Evolutionary conservation across 176 grass and related monocot species (phyloP), one percentile per base, ranked within the genome.

Genomic region (Dendrocalamus sinicus): DNA sequence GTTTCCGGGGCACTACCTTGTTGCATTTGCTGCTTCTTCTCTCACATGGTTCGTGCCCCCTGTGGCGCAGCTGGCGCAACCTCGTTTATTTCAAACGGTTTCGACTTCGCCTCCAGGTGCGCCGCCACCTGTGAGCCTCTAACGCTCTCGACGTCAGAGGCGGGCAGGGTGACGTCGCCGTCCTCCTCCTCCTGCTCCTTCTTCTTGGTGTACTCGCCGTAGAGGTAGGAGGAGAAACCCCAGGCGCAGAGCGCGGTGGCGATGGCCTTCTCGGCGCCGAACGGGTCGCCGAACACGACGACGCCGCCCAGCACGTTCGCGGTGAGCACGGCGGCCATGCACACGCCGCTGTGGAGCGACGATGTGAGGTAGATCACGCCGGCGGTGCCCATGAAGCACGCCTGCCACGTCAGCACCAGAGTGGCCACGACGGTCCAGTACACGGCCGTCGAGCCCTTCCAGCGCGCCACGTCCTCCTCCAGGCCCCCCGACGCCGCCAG

Each of bases 351-450:
- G 79, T 98, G 89, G 53, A 98, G 47, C 20, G 95, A 95, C 62
- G 95, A 98, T 5, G 83, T 92, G 14, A 98, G 79, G 79, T 92
- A 98, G 46, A 98, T 90, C 41, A 98, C 77, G 17, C 95, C 93
- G 0, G 93, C 93, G 12, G 93, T 98, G 76, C 93, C 93, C 96
- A 98, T 98, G 86, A 98, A 98, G 64, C 93, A 94, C 20, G 94
- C 79, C 88, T 98, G 96, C 96, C 96, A 98, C 35, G 89, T 91
- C 28, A 94, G 53, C 6, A 92, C 88, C n/a, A 84, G 84, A 6
- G 87, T 75, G 9, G 9, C 30, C 54, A 98, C 83, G 55, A 88
- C 86, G 16, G 39, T 64, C 91, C 93, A 98, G 85, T 98, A 98
- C 32, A 76, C 12, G 0, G 83, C 71, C 17, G 70, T 0, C 24